Percentiles rank a stretch among this genome's conserved stretches.
Conservation (phyloP, 2,329 filamentous ascomycete species). For the Trichocomaceae sp. region DNA sequence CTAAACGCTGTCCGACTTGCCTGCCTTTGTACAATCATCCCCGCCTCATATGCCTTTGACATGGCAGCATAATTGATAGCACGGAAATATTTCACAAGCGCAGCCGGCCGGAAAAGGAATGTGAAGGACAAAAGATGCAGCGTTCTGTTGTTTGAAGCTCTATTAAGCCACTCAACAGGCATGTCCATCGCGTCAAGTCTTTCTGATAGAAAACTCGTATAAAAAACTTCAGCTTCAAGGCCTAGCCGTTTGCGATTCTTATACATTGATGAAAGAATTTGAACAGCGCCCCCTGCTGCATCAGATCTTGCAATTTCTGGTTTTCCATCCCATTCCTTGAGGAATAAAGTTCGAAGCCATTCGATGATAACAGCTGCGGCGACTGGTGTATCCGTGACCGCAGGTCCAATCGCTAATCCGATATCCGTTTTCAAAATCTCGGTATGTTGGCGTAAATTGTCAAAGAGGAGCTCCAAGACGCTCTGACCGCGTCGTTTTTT, state of each 20-base stretch:
- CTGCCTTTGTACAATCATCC: constrained; percentile 44
- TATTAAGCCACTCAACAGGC: constrained; percentile 64
- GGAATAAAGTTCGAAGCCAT: constrained; percentile 57
- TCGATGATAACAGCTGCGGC: constrained; percentile 34
- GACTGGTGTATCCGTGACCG: constrained; percentile 17
- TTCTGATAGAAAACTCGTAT: constrained; percentile 68
- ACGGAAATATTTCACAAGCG: constrained; percentile 76
- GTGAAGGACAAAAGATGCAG: constrained; percentile 73
- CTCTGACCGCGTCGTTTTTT: constrained; percentile 24
- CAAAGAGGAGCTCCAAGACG: constrained; percentile 32
- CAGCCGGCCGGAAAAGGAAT: constrained; percentile 68
- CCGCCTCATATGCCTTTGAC: constrained; percentile 69
- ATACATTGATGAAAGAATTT: constrained; percentile 67
- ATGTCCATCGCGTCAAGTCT: constrained; percentile 67
- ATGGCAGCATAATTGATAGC: constrained; percentile 82
- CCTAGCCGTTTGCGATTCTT: constrained; percentile 61
- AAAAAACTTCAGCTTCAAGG: constrained; percentile 63
- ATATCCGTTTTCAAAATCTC: constrained; percentile 12
- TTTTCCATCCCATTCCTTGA: constrained; percentile 74
- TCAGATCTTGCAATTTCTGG: constrained; percentile 63
- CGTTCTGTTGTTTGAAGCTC: constrained; percentile 54
- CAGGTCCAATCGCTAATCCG: not conserved
- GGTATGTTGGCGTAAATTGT: constrained; percentile 29
- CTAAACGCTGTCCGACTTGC: constrained; percentile 40
- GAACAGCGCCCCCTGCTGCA: constrained; percentile 68